These are phyloP conservation scores for Chalciporus chontae DNA, from an alignment of 768 basidiomycete genomes.

Conservation along the genomic window DNA sequence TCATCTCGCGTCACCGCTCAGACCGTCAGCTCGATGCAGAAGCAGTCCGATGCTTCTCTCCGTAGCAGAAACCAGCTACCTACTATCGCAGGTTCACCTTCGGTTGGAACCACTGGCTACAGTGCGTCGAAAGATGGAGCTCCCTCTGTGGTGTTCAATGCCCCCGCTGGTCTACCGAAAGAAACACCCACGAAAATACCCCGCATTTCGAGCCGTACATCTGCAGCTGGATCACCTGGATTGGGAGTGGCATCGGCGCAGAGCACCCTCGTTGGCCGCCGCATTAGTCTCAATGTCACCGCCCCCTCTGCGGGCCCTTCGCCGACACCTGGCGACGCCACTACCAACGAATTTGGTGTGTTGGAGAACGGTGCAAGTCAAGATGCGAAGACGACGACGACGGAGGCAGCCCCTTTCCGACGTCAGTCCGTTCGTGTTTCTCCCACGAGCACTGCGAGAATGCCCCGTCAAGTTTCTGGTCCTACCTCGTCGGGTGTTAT, in stretches of 20 bases:
- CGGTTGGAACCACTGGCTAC: constrained; percentile 63
- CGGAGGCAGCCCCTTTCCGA: constrained; percentile 36
- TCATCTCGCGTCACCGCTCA: constrained; percentile 73
- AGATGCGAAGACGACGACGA: constrained; percentile 34
- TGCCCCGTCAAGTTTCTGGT: constrained; percentile 60
- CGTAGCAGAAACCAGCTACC: constrained; percentile 75
- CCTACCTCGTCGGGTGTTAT: constrained; percentile 44
- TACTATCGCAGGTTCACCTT: constrained; percentile 92
- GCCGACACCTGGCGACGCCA: constrained; percentile 45
- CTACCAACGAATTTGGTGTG: constrained; percentile 77
- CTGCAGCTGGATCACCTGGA: constrained; percentile 70
- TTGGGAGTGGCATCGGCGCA: constrained; percentile 55
- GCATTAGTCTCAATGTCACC: constrained; percentile 61
- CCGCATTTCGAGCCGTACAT: constrained; percentile 83
- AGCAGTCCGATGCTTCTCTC: constrained; percentile 79
- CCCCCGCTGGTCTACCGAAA: constrained; percentile 53
- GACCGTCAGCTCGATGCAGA: constrained; percentile 83
- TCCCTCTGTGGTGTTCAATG: constrained; percentile 51
- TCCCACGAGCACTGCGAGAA: constrained; percentile 57
- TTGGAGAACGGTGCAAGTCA: constrained; percentile 58
- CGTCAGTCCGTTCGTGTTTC: constrained; percentile 64
- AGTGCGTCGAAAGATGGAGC: constrained; percentile 51
- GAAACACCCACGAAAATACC: constrained; percentile 94
- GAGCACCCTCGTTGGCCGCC: constrained; percentile 48
- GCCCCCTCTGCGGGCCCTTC: constrained; percentile 63